Conservation (phyloP, 1,284 basidiomycete genomes). For the Austroboletus novae-zelandiae region DNA sequence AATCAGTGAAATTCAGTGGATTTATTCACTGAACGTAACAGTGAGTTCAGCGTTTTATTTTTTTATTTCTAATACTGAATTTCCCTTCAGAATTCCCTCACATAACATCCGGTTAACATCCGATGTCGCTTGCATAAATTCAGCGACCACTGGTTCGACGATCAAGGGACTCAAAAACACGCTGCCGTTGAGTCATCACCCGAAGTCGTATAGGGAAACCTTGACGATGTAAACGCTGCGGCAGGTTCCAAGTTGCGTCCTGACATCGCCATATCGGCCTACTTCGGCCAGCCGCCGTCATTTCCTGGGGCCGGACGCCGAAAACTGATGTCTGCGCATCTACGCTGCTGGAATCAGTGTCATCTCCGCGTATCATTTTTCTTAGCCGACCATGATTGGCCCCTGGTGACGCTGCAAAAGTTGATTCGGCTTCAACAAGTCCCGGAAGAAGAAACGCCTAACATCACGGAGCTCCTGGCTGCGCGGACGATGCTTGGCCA, state of each 20-base stretch:
- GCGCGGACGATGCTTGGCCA: not conserved
- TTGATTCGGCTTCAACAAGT: not conserved
- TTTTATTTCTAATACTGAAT: no score
- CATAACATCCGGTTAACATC: no score
- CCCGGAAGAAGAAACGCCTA: not conserved
- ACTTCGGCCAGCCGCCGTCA: constrained; percentile 4
- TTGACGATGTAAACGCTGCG: not conserved
- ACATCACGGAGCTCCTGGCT: not conserved
- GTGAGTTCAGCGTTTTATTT: no score
- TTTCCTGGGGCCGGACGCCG: not conserved
- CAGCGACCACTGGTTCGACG: no score
- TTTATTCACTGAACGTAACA: no score
- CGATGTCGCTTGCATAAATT: no score
- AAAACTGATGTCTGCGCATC: constrained; percentile 5
- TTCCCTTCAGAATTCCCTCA: no score
- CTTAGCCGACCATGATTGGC: not conserved
- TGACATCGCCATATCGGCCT: constrained; percentile 9
- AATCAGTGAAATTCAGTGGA: no score
- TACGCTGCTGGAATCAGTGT: constrained; percentile 8
- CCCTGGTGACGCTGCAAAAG: not conserved
- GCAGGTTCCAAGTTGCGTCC: not conserved
- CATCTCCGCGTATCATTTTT: not conserved
- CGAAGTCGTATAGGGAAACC: not conserved
- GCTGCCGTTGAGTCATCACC: not conserved
- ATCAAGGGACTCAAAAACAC: not conserved